Evolutionary conservation across 1,139 yeast species (phyloP).

Genomic region (Blastobotrys capitulatus): DNA sequence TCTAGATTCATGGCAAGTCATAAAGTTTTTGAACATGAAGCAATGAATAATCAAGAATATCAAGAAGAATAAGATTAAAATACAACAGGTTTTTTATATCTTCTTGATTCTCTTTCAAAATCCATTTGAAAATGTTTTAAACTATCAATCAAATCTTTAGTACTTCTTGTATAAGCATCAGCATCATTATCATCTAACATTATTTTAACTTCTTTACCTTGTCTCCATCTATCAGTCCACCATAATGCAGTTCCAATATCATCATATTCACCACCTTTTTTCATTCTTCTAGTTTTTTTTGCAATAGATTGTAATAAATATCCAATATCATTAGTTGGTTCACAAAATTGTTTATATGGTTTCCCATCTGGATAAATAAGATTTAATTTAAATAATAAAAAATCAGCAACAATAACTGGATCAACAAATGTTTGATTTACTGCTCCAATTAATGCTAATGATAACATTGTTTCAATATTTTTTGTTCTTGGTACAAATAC

Average conservation of each 20-base stretch:
- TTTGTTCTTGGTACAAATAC: constrained; percentile 62
- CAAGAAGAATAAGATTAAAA: constrained; percentile 13
- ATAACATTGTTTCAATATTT: constrained; percentile 65
- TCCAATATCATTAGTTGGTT: constrained; percentile 73
- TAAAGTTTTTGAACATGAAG: constrained; percentile 53
- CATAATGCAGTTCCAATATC: constrained; percentile 60
- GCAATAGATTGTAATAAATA: constrained; percentile 56
- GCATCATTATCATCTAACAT: constrained; percentile 35
- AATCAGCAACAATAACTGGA: constrained; percentile 85
- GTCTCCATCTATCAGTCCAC: constrained; percentile 65
- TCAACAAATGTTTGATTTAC: constrained; percentile 69
- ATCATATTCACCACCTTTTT: constrained; percentile 37
- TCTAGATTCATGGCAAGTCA: constrained; percentile 55
- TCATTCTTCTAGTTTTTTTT: constrained; percentile 25
- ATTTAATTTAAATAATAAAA: constrained; percentile 68
- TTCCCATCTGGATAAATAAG: constrained; percentile 31
- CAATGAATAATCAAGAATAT: constrained; percentile 16
- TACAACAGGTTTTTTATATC: constrained; percentile 7
- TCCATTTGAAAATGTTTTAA: constrained; percentile 24
- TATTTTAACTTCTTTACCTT: constrained; percentile 44
- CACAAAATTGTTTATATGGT: constrained; percentile 38
- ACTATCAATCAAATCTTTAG: constrained; percentile 21
- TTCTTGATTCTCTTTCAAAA: constrained; percentile 19
- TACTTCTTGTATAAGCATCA: constrained; percentile 19
- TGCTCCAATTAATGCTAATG: constrained; percentile 70